A percentile compares a stretch with the other conserved stretches of the same genome.
phyloP scores from a whole-genome alignment of 1,139 yeast species.

The Hansenula sp. region DNA sequence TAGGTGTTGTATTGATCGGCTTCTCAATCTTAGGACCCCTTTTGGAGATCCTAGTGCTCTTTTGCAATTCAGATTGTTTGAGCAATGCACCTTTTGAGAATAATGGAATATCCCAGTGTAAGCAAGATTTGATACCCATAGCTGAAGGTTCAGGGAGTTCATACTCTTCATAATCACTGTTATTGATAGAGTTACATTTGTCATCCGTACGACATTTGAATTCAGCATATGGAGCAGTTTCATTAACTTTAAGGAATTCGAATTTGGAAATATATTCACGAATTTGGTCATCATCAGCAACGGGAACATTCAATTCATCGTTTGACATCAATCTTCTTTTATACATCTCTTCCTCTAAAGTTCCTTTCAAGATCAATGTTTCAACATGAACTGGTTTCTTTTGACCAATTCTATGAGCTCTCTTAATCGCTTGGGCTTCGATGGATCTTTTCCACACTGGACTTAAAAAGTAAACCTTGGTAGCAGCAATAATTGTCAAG shows the following conservation, averaged over 20 bases:
- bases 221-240: slow-evolving; percentile 6
- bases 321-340: slow-evolving; percentile 21
- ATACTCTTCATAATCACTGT: slow-evolving; percentile 10
- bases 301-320: slow-evolving; percentile 29
- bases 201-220: slow-evolving; percentile 7
- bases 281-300: slow-evolving; percentile 52
- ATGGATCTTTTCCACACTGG: slow-evolving; percentile 70
- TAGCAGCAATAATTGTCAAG: slow-evolving; percentile 61
- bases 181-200: slow-evolving; percentile 5
- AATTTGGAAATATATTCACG: slow-evolving; percentile 51
- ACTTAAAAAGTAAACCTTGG: slow-evolving; percentile 61
- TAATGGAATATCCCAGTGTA: slow-evolving; percentile 41
- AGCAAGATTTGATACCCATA: slow-evolving; percentile 3
- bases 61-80: slow-evolving; percentile 1
- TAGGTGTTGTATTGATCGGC: not conserved
- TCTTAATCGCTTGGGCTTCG: slow-evolving; percentile 71
- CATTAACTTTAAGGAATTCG: slow-evolving; percentile 33
- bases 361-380: slow-evolving; percentile 55
- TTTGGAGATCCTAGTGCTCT: not conserved
- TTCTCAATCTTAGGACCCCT: not conserved
- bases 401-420: slow-evolving; percentile 75
- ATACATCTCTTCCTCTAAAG: slow-evolving; percentile 67
- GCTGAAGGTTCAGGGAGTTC: slow-evolving; percentile 22
- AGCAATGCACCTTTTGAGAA: slow-evolving; percentile 26
- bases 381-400: slow-evolving; percentile 56